Evolutionary conservation across 306 rosid species (phyloP).

Genomic region (Alnus rubra): DNA sequence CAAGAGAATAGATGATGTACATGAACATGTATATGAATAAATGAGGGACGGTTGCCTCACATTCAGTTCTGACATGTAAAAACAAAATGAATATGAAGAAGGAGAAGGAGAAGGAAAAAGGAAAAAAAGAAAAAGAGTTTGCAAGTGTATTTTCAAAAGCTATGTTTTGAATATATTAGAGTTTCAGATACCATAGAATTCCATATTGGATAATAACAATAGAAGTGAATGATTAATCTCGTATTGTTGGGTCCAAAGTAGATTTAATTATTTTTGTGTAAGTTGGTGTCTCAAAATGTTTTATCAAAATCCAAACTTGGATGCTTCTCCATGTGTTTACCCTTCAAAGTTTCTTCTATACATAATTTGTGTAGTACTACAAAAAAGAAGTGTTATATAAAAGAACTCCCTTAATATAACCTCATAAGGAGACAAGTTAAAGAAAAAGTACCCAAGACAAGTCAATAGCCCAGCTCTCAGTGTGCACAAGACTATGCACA

Average conservation of each 20-base stretch:
- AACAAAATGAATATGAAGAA: not conserved
- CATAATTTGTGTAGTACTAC: not conserved
- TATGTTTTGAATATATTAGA: not conserved
- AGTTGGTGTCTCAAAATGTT: too few relatives aligned
- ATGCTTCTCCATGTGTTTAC: too few relatives aligned
- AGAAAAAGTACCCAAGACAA: conserved; percentile 72
- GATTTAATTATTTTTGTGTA: too few relatives aligned
- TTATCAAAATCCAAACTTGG: too few relatives aligned
- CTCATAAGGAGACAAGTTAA: not conserved
- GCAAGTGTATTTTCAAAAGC: not conserved
- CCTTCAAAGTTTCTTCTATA: not conserved
- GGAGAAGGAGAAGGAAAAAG: not conserved
- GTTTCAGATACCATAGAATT: too few relatives aligned
- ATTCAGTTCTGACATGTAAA: not conserved
- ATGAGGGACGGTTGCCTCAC: not conserved
- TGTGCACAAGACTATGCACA: conserved; percentile 82
- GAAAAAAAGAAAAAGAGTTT: not conserved
- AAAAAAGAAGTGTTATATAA: not conserved
- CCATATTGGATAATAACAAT: too few relatives aligned
- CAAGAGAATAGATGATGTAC: not conserved
- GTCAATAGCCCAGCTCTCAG: conserved; percentile 93
- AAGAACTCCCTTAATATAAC: not conserved
- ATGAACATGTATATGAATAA: not conserved
- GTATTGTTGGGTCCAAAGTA: too few relatives aligned
- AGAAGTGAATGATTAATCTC: too few relatives aligned